Base-by-base conservation (phyloP, 768 basidiomycete species). In the Tricholoma saponaceum region DNA sequence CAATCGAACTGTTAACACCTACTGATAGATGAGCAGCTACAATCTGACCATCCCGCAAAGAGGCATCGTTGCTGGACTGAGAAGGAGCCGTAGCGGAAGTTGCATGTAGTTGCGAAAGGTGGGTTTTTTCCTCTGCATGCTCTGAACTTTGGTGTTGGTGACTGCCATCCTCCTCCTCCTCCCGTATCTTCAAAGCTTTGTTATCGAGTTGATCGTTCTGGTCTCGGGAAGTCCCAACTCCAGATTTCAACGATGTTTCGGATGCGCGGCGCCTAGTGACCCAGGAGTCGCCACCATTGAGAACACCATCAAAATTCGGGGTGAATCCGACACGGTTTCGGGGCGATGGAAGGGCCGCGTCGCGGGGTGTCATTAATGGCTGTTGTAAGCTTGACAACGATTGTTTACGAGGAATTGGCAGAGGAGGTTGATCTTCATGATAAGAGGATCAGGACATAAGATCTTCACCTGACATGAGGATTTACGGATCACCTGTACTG, bases 271-370 rank as follows among this genome's bases (percentile, higher is more conserved):
- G 79, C 62, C 84, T 78, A 12, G 85, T 74, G 16, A 78, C 71
- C 90, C 90, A 89, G 28, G 86, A 82, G 53, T 91, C 89, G 49
- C 84, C 85, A 51, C 74, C 76, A 51, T 74, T 77, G 51, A 91
- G 74, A 9, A 90, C 81, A n/a, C 89, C 89, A 63, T 92, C 90
- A 61, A 91, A 89, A 56, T 81, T 80, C 55, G 83, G 74, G 20
- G 79, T 74, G 62, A 79, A 79, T 9, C 83, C 79, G 56, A 82
- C 75, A 54, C 89, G 83, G 59, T 77, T 78, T 54, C 90, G 86
- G 62, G 90, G 87, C 33, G 89, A 89, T 43, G 83, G 80, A 55
- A 83, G 72, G 20, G 75, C 76, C 12, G 68, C 66, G 51, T 89
- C 88, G 50, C 88, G 85, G 37, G 88, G 79, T 44, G 85, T 82